Conservation (phyloP, 2,329 filamentous ascomycete genomes). For the Conoideocrella luteorostrata region DNA sequence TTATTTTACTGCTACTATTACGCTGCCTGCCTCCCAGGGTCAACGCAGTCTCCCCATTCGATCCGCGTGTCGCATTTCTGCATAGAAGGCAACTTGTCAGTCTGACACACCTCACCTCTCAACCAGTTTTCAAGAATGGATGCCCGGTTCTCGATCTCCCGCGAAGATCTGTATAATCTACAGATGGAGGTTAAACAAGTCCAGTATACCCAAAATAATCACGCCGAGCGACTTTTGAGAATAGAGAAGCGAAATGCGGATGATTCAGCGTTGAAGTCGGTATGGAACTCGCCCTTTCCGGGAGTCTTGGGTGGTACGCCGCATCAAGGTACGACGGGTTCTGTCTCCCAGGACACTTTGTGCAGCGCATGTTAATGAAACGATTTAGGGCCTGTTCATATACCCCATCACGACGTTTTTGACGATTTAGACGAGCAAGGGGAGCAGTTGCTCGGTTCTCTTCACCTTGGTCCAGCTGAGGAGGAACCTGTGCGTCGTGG, state of each 20-base stretch:
- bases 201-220: constrained; percentile 55
- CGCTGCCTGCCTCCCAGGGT: too few relatives aligned
- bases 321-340: constrained; percentile 91
- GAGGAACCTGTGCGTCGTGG: constrained; percentile 81
- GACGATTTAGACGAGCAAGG: constrained; percentile 85
- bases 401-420: constrained; percentile 77
- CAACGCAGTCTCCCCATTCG: too few relatives aligned
- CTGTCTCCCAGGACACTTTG: too few relatives aligned
- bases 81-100: too few relatives aligned
- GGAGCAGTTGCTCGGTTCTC: constrained; percentile 69
- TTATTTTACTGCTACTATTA: too few relatives aligned
- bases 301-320: constrained; percentile 74
- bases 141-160: constrained; percentile 51
- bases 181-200: constrained; percentile 67
- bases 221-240: constrained; percentile 54
- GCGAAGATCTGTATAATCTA: constrained; percentile 61
- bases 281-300: constrained; percentile 95
- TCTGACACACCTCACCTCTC: too few relatives aligned
- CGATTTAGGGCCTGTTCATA: constrained; percentile 78
- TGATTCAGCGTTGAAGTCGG: constrained; percentile 67
- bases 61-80: too few relatives aligned
- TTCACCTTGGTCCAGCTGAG: constrained; percentile 74
- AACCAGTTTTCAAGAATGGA: constrained; percentile 48
- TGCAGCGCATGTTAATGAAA: too few relatives aligned
- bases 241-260: constrained; percentile 63